Conservation (phyloP, 495 filamentous ascomycete species). For the Xylaria intraflava region DNA sequence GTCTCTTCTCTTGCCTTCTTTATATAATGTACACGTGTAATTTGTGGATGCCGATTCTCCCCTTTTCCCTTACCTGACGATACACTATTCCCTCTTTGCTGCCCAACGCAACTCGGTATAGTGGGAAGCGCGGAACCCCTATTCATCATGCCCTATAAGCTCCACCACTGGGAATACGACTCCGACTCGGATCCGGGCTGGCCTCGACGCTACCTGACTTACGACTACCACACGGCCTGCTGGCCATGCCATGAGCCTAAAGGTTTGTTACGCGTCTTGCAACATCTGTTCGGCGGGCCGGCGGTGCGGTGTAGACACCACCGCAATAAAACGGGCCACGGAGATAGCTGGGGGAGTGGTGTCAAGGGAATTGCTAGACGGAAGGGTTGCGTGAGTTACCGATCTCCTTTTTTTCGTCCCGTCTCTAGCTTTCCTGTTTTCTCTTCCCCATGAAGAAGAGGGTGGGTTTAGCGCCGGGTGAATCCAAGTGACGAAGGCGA, state of each 20-base stretch:
- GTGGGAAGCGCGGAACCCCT: too few relatives aligned
- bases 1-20: too few relatives aligned
- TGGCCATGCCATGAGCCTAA: background rate
- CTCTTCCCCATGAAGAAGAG: too few relatives aligned
- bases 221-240: background rate
- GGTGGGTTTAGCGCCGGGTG: too few relatives aligned
- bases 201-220: background rate
- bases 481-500: too few relatives aligned
- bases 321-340: background rate
- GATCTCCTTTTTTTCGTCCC: background rate
- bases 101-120: too few relatives aligned
- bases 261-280: background rate
- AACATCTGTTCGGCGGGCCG: background rate
- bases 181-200: background rate
- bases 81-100: too few relatives aligned
- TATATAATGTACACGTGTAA: too few relatives aligned
- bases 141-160: background rate
- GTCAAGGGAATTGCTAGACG: conserved; percentile 9
- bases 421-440: background rate
- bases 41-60: too few relatives aligned
- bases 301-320: background rate
- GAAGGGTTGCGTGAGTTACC: conserved; percentile 17
- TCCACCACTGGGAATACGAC: background rate
- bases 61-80: too few relatives aligned
- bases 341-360: conserved; percentile 5